A percentile compares a stretch with the other conserved stretches of the same genome.
Evolutionary conservation across 257 asterid species (phyloP).

Genomic region (Eucommia ulmoides): DNA sequence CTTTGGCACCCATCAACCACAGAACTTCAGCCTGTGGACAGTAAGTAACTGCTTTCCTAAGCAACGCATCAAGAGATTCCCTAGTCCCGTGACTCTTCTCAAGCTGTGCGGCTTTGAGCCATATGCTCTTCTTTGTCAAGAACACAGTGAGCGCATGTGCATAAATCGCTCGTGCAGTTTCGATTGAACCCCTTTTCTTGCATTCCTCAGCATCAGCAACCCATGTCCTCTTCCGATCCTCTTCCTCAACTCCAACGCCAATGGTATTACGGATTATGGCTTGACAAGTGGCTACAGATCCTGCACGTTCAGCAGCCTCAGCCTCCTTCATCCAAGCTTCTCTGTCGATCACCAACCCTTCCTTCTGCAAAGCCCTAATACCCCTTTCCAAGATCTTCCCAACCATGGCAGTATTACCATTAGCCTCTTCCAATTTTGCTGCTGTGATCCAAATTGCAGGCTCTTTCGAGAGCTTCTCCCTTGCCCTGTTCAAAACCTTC

Average conservation of each 20-base stretch:
- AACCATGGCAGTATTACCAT: slow-evolving; percentile 3
- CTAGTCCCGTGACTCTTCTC: slow-evolving; percentile 1
- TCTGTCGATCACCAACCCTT: slow-evolving; percentile 3
- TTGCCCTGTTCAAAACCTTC: slow-evolving; percentile 4
- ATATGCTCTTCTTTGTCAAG: slow-evolving; percentile 1
- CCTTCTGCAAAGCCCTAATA: background rate
- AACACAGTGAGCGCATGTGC: background rate
- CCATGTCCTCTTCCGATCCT: slow-evolving; percentile 2
- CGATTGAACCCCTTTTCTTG: slow-evolving; percentile 2
- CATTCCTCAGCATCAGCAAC: slow-evolving; percentile 1
- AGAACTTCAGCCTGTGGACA: background rate
- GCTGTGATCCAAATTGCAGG: slow-evolving; percentile 2
- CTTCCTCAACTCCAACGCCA: background rate
- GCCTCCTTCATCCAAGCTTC: slow-evolving; percentile 6
- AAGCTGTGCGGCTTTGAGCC: slow-evolving; percentile 2
- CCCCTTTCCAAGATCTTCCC: slow-evolving; percentile 4
- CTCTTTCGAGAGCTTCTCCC: background rate
- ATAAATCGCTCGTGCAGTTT: background rate
- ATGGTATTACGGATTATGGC: background rate
- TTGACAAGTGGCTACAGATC: background rate
- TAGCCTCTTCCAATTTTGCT: slow-evolving; percentile 6
- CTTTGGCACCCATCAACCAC: slow-evolving; percentile 1
- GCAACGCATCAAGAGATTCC: background rate
- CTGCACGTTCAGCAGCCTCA: background rate
- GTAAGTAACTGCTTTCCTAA: background rate